Conservation (phyloP, 192 early-diverging fungal species). For the Coemansia aciculifera region DNA sequence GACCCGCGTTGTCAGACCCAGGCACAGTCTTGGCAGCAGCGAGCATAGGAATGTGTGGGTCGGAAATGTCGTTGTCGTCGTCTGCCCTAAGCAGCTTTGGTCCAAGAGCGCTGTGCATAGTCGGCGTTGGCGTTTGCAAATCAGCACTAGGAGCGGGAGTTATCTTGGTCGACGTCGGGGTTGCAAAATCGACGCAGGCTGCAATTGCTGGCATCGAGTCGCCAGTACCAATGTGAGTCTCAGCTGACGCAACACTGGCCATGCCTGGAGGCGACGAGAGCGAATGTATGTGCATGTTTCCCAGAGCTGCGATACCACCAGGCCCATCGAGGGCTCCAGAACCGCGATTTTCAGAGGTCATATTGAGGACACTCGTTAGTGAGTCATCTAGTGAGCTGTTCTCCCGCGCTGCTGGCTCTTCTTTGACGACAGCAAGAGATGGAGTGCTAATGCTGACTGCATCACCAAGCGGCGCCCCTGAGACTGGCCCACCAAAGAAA, state of each 20-base stretch:
- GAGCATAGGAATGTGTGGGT: neutral
- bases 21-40: neutral
- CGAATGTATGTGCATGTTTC: neutral
- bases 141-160: constrained; percentile 44
- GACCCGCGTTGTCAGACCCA: neutral
- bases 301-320: neutral
- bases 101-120: constrained; percentile 5
- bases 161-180: constrained; percentile 39
- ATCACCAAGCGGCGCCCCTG: constrained; percentile 1
- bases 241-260: constrained; percentile 17
- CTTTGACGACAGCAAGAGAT: neutral
- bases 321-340: neutral
- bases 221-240: constrained; percentile 18
- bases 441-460: neutral
- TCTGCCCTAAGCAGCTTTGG: neutral
- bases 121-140: constrained; percentile 33
- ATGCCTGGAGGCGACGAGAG: constrained; percentile 45
- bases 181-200: constrained; percentile 29
- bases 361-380: neutral
- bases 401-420: neutral
- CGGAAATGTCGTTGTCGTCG: constrained; percentile 4
- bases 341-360: neutral
- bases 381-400: neutral
- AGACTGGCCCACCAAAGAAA: constrained; percentile 33
- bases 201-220: constrained; percentile 16